Evolutionary conservation across 108 stramenopile species (phyloP).

Genomic region (Pseudonitzschia multiseries): DNA sequence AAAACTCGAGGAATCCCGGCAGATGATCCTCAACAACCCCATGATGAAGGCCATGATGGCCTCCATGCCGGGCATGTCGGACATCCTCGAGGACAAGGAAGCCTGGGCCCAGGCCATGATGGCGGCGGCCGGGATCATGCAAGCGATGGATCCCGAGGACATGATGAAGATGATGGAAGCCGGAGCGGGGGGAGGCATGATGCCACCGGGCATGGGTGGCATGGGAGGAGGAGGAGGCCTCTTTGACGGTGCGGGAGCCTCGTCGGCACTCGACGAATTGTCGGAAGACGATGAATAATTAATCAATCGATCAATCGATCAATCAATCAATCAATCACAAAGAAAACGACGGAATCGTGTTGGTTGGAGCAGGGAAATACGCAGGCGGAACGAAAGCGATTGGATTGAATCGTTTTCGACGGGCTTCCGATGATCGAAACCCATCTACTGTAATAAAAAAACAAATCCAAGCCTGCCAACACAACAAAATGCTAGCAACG

Average conservation of each 20-base stretch:
- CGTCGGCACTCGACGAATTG: constrained; percentile 59
- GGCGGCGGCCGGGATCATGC: constrained; percentile 57
- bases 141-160: constrained; percentile 54
- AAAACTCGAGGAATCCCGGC: constrained; percentile 76
- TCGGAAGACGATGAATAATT: constrained; percentile 45
- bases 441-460: no score
- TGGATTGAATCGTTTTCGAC: no score
- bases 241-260: constrained; percentile 31
- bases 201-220: constrained; percentile 4
- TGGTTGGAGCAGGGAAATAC: no score
- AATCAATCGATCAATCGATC: no score
- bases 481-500: no score
- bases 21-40: constrained; percentile 81
- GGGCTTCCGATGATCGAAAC: no score
- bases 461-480: no score
- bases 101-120: constrained; percentile 67
- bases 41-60: constrained; percentile 80
- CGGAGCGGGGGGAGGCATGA: constrained; percentile 27
- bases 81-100: constrained; percentile 62
- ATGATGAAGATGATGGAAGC: constrained; percentile 49
- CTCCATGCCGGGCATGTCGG: constrained; percentile 82
- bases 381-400: no score
- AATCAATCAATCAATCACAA: no score
- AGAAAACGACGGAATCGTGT: no score
- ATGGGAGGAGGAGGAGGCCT: constrained; percentile 16